Evolutionary conservation across 31 red algal genomes (phyloP), one percentile per base, ranked within the genome.

Genomic region (Endocladia muricata): DNA sequence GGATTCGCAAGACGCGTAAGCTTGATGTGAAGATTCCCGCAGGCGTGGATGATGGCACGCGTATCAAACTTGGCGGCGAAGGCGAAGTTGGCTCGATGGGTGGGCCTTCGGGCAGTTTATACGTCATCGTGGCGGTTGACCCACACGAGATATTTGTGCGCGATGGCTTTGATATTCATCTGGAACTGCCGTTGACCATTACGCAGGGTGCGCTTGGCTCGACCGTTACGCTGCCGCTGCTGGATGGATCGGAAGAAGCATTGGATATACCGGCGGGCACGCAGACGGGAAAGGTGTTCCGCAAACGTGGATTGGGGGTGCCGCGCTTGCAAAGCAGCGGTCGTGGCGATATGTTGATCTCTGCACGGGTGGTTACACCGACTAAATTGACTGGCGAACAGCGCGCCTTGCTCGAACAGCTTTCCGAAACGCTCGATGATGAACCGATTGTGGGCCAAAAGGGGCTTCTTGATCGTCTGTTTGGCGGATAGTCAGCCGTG

Each of bases 101-200:
- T 26, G 96, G 96, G 1, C 96, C 91, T 17, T 61, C 92, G 2
- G 96, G 96, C 17, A 92, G 92, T 73, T 78, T 98, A 61, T 94
- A 92, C 63, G 96, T 98, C 0, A 66, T 92, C 52, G 47, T 98
- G 11, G 68, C 78, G 48, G 96, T 94, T 3, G 67, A 78, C 35
- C 49, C 80, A 28, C 70, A 70, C 2, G 21, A 68, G 1, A 82
- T 82, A 5, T 98, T 94, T 48, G 81, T 70, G 31, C 70, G 96
- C 15, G 91, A 98, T 40, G 96, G 91, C 21, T 48, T 71, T 28
- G 89, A 91, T 59, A 79, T 95, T 30, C 85, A 92, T 41, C 81
- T 88, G 8, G 44, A 89, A n/a, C 34, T 91, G 28, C 51, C 36
- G 15, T 55, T 98, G 4, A 85, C 88, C 3, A 95, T 92, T 75